Conservation (phyloP, 2,329 filamentous ascomycete species). For the Aureobasidium uvarum region DNA sequence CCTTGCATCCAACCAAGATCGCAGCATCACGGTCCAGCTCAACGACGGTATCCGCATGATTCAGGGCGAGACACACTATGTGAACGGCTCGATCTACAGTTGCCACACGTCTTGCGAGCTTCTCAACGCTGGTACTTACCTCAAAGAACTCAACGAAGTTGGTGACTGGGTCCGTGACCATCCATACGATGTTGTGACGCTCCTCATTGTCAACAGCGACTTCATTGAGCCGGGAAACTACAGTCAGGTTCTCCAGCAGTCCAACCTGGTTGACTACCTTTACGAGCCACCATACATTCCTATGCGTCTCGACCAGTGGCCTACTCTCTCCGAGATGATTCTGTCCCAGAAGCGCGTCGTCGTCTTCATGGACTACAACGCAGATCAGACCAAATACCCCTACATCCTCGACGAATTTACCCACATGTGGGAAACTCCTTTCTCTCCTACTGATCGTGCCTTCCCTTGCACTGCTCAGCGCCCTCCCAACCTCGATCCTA, state of each 20-base stretch:
- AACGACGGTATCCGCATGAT: slow-evolving; percentile 71
- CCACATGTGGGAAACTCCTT: slow-evolving; percentile 88
- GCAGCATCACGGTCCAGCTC: slow-evolving; percentile 67
- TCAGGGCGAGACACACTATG: slow-evolving; percentile 58
- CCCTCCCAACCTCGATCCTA: slow-evolving; percentile 62
- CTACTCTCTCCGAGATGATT: slow-evolving; percentile 75
- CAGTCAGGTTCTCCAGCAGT: slow-evolving; percentile 64
- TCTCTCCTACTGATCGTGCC: slow-evolving; percentile 64
- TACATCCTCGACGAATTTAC: slow-evolving; percentile 87
- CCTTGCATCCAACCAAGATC: slow-evolving; percentile 71
- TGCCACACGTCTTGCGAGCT: slow-evolving; percentile 84
- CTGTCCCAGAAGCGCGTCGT: slow-evolving; percentile 64
- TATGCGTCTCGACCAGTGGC: slow-evolving; percentile 75
- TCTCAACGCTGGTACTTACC: slow-evolving; percentile 75
- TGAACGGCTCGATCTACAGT: slow-evolving; percentile 64
- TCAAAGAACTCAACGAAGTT: slow-evolving; percentile 68
- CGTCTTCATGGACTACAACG: slow-evolving; percentile 81
- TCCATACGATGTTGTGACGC: slow-evolving; percentile 83
- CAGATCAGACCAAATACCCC: slow-evolving; percentile 73
- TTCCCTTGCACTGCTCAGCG: slow-evolving; percentile 81
- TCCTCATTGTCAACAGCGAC: slow-evolving; percentile 81
- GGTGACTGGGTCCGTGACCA: slow-evolving; percentile 69
- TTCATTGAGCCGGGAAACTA: slow-evolving; percentile 66
- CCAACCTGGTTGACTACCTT: slow-evolving; percentile 69
- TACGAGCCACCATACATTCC: slow-evolving; percentile 71